Evolutionary conservation across 78 protist species (phyloP).

Genomic region (Dictyostelium intermedium): DNA sequence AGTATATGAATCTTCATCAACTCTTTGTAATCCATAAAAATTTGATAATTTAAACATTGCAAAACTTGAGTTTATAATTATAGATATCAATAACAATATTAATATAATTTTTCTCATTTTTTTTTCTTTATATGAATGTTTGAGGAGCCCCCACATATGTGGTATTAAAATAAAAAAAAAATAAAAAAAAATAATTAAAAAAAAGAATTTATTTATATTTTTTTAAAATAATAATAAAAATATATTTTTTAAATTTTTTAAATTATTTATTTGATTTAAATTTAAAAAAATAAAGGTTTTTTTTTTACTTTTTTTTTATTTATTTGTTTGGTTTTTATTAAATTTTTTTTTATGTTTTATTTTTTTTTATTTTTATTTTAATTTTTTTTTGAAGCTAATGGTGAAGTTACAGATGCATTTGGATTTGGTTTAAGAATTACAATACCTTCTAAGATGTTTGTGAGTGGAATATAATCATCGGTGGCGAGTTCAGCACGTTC

Average conservation of each 20-base stretch:
- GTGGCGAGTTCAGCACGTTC: constrained; percentile 98
- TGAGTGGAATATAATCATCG: constrained; percentile 92
- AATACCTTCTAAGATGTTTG: constrained; percentile 92
- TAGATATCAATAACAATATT: neutral
- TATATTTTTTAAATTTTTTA: too few species aligned
- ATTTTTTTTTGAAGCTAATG: neutral
- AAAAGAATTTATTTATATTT: neutral
- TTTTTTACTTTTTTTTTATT: neutral
- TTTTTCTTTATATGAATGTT: neutral
- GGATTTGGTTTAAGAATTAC: constrained; percentile 89
- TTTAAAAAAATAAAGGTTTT: neutral
- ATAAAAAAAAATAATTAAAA: neutral
- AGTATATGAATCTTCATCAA: neutral
- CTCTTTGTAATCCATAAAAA: neutral
- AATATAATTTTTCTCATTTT: neutral
- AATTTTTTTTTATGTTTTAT: neutral
- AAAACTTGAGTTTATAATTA: neutral
- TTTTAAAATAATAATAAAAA: too few species aligned
- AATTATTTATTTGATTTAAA: too few species aligned
- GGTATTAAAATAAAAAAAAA: neutral
- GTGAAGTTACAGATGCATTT: constrained; percentile 51
- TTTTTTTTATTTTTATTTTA: neutral
- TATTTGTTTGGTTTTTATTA: neutral
- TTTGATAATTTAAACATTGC: neutral
- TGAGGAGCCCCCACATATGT: too few species aligned